These are phyloP conservation scores for Sarocladium kiliense DNA, from an alignment of 2,329 filamentous ascomycete genomes.

Conservation along the genomic window DNA sequence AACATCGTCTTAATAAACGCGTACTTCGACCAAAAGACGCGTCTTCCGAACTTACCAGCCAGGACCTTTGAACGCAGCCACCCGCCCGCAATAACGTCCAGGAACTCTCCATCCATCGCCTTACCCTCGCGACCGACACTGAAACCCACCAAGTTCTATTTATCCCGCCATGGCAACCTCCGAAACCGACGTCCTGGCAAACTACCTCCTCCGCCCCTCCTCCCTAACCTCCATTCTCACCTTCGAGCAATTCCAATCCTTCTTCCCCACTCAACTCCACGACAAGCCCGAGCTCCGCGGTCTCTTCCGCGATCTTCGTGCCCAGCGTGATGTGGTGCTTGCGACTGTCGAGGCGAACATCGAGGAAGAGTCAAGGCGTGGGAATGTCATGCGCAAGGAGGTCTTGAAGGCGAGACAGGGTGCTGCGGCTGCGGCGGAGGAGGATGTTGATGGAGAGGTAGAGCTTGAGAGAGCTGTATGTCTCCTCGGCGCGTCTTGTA, in stretches of 20 bases:
- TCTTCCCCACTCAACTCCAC: conserved; percentile 67
- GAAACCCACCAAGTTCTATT: too few species aligned
- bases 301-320: conserved; percentile 76
- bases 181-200: conserved; percentile 68
- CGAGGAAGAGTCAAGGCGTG: conserved; percentile 56
- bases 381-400: conserved; percentile 52
- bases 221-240: conserved; percentile 69
- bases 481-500: conserved; percentile 2
- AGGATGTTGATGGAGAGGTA: conserved; percentile 57
- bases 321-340: conserved; percentile 63
- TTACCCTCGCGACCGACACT: too few species aligned
- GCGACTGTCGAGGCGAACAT: conserved; percentile 64
- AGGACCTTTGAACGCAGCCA: not conserved
- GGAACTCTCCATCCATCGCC: not conserved
- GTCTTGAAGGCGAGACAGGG: conserved; percentile 46
- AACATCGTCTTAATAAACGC: not conserved
- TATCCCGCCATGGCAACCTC: conserved; percentile 63
- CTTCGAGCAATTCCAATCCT: conserved; percentile 66
- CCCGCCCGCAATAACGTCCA: too few species aligned
- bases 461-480: conserved; percentile 56
- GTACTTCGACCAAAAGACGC: not conserved
- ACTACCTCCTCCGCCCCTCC: conserved; percentile 74
- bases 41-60: conserved; percentile 1
- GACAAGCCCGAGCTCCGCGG: conserved; percentile 61
- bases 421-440: conserved; percentile 43